Evolutionary conservation across 164 flowering plant species (phyloP).

Genomic region (Protea cynaroides): DNA sequence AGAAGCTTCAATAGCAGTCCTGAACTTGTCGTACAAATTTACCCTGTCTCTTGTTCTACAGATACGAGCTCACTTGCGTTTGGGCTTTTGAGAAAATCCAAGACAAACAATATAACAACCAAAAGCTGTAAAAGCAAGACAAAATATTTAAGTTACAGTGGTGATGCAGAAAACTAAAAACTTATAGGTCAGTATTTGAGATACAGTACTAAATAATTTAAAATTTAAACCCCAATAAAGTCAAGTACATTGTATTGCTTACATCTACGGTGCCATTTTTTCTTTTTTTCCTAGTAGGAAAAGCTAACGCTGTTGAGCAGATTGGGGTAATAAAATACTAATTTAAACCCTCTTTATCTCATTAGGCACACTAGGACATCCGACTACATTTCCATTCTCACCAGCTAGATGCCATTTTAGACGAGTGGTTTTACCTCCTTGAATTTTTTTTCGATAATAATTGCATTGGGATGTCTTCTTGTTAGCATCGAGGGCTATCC

Average conservation of each 20-base stretch:
- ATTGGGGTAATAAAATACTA: too few species aligned
- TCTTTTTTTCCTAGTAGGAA: neutral
- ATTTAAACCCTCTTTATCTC: too few species aligned
- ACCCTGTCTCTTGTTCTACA: constrained; percentile 87
- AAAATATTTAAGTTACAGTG: neutral
- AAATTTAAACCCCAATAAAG: too few species aligned
- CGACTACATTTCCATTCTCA: too few species aligned
- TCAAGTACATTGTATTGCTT: neutral
- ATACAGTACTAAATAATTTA: too few species aligned
- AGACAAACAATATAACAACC: constrained; percentile 84
- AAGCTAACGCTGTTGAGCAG: too few species aligned
- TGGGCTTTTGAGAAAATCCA: constrained; percentile 87
- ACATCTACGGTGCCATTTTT: neutral
- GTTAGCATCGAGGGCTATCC: too few species aligned
- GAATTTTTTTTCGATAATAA: too few species aligned
- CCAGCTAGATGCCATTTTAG: too few species aligned
- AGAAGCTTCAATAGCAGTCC: constrained; percentile 59
- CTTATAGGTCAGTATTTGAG: neutral
- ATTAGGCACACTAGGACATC: too few species aligned
- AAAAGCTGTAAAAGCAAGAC: constrained; percentile 25
- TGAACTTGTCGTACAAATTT: constrained; percentile 77
- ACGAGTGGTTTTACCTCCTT: too few species aligned
- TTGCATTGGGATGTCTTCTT: too few species aligned
- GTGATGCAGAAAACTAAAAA: neutral
- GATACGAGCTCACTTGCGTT: constrained; percentile 86